Base-by-base conservation (phyloP, 257 asterid genomes). In the Mitragyna speciosa region DNA sequence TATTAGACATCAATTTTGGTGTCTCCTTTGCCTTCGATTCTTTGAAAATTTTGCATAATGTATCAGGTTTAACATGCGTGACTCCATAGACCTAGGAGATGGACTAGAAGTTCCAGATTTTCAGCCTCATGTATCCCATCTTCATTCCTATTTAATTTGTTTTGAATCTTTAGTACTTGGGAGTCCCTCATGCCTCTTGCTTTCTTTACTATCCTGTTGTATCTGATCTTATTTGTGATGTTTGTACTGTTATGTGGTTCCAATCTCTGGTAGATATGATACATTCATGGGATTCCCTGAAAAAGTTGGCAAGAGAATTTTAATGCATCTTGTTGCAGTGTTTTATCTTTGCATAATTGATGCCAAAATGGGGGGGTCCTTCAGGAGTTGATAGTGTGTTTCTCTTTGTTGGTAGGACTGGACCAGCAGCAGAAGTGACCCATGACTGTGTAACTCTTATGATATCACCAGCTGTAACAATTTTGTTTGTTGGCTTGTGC, bases 351-450 rank as follows among this genome's bases (percentile, higher is more conserved):
- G 68, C 52, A 54, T 30, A 10, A 22, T 41, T 74, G 68, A 56
- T 70, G 33, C 75, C 7, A 22, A 41, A 70, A 4, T 12, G 0
- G 19, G 31, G 19, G 31, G 39, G 39, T 6, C 24, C 22, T 47
- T 71, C 39, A 6, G 61, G 14, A 47, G 39, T 45, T 72, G 76
- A 58, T 47, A 15, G 11, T 47, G 52, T 58, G 19, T 76, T 76
- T 70, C 10, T 33, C 84, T 20, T 59, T 64, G 49, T 76, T 77
- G 56, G 59, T 89, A 92, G 97, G 94, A 84, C 71, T 80, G 73
- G 82, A 87, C 79, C 90, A 87, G 73, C 90, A 76, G 70, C 84
- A 81, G 73, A 83, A 83, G 61, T 89, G 86, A 92, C 86, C 81
- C 75, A 39, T 76, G 33, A 78, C 76, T 43, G 24, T 82, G 70